Evolutionary conservation across 2,329 filamentous ascomycete species (phyloP), one percentile per base, ranked within the genome.

Genomic region (Pezicula rhizophila): DNA sequence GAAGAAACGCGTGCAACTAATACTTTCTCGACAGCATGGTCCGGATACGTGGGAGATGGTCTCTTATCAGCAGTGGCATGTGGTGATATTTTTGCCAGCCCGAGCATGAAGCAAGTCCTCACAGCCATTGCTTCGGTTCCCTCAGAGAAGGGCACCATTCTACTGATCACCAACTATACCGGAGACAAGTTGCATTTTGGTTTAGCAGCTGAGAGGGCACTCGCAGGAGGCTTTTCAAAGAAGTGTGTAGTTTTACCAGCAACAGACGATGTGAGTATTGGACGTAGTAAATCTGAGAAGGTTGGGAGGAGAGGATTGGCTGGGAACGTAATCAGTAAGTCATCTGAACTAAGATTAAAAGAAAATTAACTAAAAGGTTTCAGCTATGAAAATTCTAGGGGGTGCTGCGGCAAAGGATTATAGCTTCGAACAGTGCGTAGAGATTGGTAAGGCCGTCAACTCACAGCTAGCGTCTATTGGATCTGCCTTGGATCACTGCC

Each of bases 181-280:
- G 69, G 69, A 8, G 69, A 72, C 55, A 70, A 70, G 15, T 52
- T 71, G 51, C 69, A 72, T 57, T 69, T 70, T 39, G 68, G 69
- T 1, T 52, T 72, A 35, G 70, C 69, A 2, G 67, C 70, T 26
- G 69, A 69, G 38, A 50, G 56, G 31, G 57, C 59, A 5, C 33
- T 58, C 20, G 56, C 57, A 20, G 46, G 79, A 80, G 55, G 80
- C 75, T 64, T 79, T 75, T 34, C 73, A 5, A 49, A 51, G 23
- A 57, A 54, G 34, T 50, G 51, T 46, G 50, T 73, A 42, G 77
- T 82, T 62, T 74, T 82, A 50, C 76, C 82, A 52, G 82, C 80
- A 51, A 80, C 78, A 35, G 82, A 85, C 54, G 82, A 85, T 58
- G 82, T 85, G 7, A 81, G 78, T 0, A 79, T 85, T 20, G 80